phyloP scores from a whole-genome alignment of 2,329 filamentous ascomycete species.

The Penicillium capsulatum region DNA sequence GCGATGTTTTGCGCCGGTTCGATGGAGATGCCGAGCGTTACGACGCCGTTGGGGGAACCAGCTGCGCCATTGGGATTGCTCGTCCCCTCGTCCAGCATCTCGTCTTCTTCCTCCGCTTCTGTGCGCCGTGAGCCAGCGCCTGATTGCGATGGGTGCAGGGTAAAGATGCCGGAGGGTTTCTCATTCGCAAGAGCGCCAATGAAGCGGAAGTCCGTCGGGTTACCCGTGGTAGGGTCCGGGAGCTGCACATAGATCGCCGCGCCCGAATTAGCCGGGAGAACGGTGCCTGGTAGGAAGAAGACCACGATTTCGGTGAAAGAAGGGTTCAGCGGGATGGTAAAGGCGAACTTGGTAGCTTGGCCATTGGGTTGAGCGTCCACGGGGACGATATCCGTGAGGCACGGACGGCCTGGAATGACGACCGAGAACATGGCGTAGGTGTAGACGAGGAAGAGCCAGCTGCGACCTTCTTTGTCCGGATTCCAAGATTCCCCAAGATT shows the following conservation, averaged over 20 bases:
- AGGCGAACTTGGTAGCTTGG: conserved; percentile 60
- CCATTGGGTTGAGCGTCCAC: conserved; percentile 51
- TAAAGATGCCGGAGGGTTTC: conserved; percentile 90
- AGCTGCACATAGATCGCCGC: conserved; percentile 86
- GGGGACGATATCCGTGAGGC: conserved; percentile 53
- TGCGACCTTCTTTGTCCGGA: conserved; percentile 5
- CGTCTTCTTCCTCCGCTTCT: conserved; percentile 37
- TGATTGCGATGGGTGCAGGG: conserved; percentile 48
- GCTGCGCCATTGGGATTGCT: conserved; percentile 11
- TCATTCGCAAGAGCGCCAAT: conserved; percentile 84
- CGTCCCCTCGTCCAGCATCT: conserved; percentile 47
- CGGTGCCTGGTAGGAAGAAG: conserved; percentile 75
- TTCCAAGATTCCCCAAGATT: conserved; percentile 14
- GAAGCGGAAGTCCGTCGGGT: conserved; percentile 64
- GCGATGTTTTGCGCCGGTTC: conserved; percentile 72
- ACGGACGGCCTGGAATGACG: conserved; percentile 57
- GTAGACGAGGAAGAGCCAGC: neutral
- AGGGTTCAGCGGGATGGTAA: conserved; percentile 61
- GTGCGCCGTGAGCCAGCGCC: conserved; percentile 15
- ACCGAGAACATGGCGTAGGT: conserved; percentile 54
- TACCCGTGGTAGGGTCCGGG: conserved; percentile 42
- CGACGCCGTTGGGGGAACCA: conserved; percentile 37
- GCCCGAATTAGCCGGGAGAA: conserved; percentile 69
- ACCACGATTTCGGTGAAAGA: conserved; percentile 73
- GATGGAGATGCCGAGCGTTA: conserved; percentile 76